Evolutionary conservation across 2,329 filamentous ascomycete genomes (phyloP).

Genomic region (Penicillium decumbens): DNA sequence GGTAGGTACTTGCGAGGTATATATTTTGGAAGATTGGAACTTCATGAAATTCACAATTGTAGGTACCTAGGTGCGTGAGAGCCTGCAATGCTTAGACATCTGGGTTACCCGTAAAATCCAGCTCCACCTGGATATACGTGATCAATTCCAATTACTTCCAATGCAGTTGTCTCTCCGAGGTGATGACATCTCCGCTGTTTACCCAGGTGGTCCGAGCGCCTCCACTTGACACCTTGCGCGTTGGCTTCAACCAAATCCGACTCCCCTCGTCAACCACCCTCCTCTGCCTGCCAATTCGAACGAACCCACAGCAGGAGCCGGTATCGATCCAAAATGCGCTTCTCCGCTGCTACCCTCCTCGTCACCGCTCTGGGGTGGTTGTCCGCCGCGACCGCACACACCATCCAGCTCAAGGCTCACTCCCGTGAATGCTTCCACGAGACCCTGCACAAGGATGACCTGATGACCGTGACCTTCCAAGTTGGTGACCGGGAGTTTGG

Average conservation of each 20-base stretch:
- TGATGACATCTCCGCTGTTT: slow-evolving; percentile 7
- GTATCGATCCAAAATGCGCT: slow-evolving; percentile 36
- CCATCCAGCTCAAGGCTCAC: slow-evolving; percentile 90
- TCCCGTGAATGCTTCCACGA: slow-evolving; percentile 98
- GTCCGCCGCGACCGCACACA: slow-evolving; percentile 71
- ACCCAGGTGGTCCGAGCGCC: slow-evolving; percentile 34
- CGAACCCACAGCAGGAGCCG: not conserved
- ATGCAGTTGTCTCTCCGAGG: not conserved
- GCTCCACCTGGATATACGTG: too few species aligned
- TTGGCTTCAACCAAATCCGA: slow-evolving; percentile 10
- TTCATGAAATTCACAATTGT: too few species aligned
- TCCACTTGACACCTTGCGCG: slow-evolving; percentile 37
- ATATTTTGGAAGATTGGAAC: too few species aligned
- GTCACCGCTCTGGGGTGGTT: slow-evolving; percentile 54
- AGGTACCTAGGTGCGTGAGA: too few species aligned
- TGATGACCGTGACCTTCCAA: slow-evolving; percentile 98
- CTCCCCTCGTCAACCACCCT: slow-evolving; percentile 4
- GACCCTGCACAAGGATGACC: slow-evolving; percentile 83
- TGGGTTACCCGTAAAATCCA: too few species aligned
- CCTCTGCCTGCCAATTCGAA: slow-evolving; percentile 3
- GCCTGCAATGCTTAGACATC: too few species aligned
- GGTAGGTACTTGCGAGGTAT: too few species aligned
- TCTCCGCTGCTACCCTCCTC: slow-evolving; percentile 38
- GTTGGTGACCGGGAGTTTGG: slow-evolving; percentile 96
- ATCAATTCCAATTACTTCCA: not conserved